These are phyloP conservation scores for Tetradesmus lagerheimii DNA, from an alignment of 139 green algal genomes.

Conservation along the genomic window DNA sequence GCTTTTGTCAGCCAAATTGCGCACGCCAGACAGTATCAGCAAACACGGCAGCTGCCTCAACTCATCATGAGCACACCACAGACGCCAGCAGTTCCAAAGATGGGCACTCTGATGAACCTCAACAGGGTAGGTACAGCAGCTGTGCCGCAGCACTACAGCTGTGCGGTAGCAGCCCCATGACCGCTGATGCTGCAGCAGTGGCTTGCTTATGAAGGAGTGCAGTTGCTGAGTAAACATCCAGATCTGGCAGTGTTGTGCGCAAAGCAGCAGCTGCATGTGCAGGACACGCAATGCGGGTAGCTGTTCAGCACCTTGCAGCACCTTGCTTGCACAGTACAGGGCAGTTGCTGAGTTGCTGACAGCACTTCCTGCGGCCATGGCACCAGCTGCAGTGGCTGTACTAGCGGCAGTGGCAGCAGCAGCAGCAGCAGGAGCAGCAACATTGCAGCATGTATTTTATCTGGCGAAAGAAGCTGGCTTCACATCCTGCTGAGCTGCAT, in stretches of 20 bases:
- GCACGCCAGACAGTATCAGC: background rate
- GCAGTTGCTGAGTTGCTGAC: background rate
- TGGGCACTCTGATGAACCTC: conserved; percentile 37
- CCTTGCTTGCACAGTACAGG: background rate
- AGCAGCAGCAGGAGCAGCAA: background rate
- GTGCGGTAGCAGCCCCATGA: no score
- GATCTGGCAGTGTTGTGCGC: background rate
- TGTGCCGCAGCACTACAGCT: background rate
- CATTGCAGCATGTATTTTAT: background rate
- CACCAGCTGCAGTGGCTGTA: background rate
- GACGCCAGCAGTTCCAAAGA: conserved; percentile 21
- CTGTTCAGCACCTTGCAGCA: background rate
- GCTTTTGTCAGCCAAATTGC: background rate
- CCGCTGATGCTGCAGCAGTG: background rate
- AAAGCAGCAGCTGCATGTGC: background rate
- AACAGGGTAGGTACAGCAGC: conserved; percentile 32
- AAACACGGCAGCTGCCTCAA: background rate
- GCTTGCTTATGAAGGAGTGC: background rate
- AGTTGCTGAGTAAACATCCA: background rate
- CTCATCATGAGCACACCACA: conserved; percentile 17
- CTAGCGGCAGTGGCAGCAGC: background rate
- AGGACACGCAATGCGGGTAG: background rate
- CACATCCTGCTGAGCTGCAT: no score
- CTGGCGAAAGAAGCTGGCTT: no score
- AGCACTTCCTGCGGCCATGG: background rate